Base-by-base conservation (phyloP, 805 yeast genomes). In the Kodamaea neixiangensis region DNA sequence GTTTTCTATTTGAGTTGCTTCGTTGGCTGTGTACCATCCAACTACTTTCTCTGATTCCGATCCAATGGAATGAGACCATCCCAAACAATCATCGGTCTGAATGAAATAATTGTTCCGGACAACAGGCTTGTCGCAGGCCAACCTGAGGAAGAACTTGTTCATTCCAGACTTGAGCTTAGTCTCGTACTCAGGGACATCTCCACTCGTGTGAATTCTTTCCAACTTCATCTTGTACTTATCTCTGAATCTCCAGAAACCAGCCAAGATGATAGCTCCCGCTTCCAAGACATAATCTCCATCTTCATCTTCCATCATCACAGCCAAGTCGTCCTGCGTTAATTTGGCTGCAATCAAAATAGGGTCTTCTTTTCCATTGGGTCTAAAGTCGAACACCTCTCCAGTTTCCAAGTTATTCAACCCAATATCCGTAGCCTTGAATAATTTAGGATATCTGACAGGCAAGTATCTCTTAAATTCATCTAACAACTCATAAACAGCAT, bases 171-270 rank as follows among this genome's bases (percentile, higher is more conserved):
- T 76, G 58, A 85, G 73, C 58, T 83, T 80, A 35, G 77, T 79
- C 48, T 79, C 72, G 59, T 78, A 85, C 59, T 83, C 80, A 10
- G 89, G 89, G 35, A 85, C 89, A 57, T 82, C 86, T 21, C 88
- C 89, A 41, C 79, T 68, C 7, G 85, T 80, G 62, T 85, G 90
- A 54, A 85, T 84, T 19, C 73, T 75, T 37, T 77, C 68, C 41
- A 85, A 65, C 14, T 86, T 82, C 66, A 78, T 65, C 49, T 80
- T 75, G 29, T 78, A 60, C 62, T 85, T 85, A 59, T 85, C 89
- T 48, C 67, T 74, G 39, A 85, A 73, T 60, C 87, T 72, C 89
- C 89, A 85, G 64, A 84, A 85, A 0, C 86, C 89, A 2, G 90
- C 85, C 43, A 85, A 71, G 59, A 82, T 69, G 46, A 85, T 81